These are phyloP conservation scores for Centaurea solstitialis DNA, from an alignment of 129 eudicot genomes.

Conservation along the genomic window DNA sequence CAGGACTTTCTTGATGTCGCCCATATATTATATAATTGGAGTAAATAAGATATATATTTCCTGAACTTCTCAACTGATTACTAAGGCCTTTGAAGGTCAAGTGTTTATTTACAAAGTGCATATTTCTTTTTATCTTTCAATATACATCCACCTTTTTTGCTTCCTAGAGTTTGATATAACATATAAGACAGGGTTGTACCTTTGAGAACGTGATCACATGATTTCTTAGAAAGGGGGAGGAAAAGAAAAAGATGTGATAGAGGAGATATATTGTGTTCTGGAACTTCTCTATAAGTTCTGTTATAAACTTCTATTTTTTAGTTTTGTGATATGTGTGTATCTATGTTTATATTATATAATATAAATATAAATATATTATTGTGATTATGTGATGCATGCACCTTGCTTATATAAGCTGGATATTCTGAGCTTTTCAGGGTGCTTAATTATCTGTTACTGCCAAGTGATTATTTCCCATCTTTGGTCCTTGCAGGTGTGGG, in stretches of 20 bases:
- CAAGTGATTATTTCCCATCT: background rate
- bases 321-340: background rate
- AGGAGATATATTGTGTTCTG: background rate
- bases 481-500: constrained; percentile 63
- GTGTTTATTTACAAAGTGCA: background rate
- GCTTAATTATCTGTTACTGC: constrained; percentile 1
- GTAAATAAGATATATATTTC: background rate
- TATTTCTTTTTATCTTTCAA: no score
- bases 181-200: background rate
- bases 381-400: background rate
- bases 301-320: background rate
- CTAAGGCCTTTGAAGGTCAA: background rate
- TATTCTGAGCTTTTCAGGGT: background rate
- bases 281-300: background rate
- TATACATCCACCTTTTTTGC: background rate
- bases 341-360: background rate
- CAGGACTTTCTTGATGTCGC: background rate
- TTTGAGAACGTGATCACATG: background rate
- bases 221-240: no score
- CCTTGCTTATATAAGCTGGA: background rate
- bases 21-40: background rate
- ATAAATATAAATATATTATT: background rate
- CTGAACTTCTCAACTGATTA: background rate
- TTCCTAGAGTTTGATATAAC: background rate
- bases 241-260: no score